These are phyloP conservation scores for Myrica gale DNA, from an alignment of 306 rosid species.

Conservation along the genomic window DNA sequence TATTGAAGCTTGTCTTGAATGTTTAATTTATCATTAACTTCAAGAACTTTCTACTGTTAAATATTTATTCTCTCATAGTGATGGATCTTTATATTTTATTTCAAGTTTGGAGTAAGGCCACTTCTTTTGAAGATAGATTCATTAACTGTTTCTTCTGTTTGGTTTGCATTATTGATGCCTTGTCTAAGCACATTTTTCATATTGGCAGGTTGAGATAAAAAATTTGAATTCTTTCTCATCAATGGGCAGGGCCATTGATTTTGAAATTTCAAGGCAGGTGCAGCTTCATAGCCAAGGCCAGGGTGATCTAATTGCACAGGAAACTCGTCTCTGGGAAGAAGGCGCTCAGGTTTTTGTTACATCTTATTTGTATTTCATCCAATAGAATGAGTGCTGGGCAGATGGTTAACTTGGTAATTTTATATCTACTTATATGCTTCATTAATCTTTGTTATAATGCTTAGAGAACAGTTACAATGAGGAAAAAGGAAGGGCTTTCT, in stretches of 20 bases:
- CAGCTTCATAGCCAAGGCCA: constrained; percentile 75
- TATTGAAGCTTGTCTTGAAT: neutral
- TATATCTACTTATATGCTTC: constrained; percentile 28
- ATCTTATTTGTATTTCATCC: constrained; percentile 33
- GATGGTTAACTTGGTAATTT: constrained; percentile 19
- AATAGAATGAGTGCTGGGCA: constrained; percentile 16
- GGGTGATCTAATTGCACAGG: constrained; percentile 77
- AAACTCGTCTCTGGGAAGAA: constrained; percentile 94
- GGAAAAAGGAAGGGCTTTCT: constrained; percentile 96
- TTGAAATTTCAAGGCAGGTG: constrained; percentile 85
- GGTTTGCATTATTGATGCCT: neutral
- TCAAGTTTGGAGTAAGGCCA: neutral
- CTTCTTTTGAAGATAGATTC: neutral
- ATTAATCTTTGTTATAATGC: constrained; percentile 28
- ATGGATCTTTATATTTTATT: too few species aligned
- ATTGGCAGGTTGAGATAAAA: constrained; percentile 88
- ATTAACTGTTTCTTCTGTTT: neutral
- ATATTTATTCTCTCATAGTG: neutral
- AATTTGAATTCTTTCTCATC: constrained; percentile 84
- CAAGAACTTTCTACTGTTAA: neutral
- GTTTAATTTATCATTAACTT: neutral
- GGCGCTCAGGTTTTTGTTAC: constrained; percentile 68
- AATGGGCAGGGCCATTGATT: constrained; percentile 82
- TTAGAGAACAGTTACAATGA: constrained; percentile 89
- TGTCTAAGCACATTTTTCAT: constrained; percentile 26